Conservation (phyloP, 2,329 filamentous ascomycete species). For the Pestalotiopsis sp. region DNA sequence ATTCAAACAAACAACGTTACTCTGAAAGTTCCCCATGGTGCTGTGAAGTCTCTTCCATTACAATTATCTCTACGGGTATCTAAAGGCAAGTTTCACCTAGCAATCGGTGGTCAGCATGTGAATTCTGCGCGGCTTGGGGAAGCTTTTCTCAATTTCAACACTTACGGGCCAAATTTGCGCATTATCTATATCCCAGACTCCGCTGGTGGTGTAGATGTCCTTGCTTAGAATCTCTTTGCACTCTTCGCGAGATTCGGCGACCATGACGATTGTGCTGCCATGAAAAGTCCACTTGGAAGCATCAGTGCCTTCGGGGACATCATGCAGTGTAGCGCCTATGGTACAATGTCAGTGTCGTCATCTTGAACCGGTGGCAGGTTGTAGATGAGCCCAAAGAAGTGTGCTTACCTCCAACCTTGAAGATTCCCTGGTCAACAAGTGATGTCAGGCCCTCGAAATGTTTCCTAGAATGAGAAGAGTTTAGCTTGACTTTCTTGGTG, state of each 20-base stretch:
- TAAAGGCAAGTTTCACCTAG: conserved; percentile 45
- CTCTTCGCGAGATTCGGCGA: conserved; percentile 71
- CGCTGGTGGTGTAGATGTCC: conserved; percentile 72
- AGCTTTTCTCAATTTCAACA: not conserved
- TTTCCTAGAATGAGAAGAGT: conserved; percentile 21
- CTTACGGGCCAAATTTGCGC: conserved; percentile 54
- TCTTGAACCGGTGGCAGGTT: conserved; percentile 10
- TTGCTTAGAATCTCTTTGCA: conserved; percentile 66
- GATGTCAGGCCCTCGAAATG: conserved; percentile 63
- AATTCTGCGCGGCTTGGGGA: not conserved
- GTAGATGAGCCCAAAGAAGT: not conserved
- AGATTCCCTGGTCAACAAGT: conserved; percentile 54
- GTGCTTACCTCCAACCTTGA: conserved; percentile 66
- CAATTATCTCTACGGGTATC: conserved; percentile 26
- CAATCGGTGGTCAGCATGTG: not conserved
- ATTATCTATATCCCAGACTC: conserved; percentile 81
- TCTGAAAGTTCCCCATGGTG: no score
- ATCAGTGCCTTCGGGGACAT: conserved; percentile 64
- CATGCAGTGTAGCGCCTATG: conserved; percentile 66
- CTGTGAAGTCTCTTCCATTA: no score
- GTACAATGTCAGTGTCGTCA: not conserved
- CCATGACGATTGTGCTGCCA: conserved; percentile 71
- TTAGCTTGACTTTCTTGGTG: not conserved
- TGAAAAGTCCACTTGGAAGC: conserved; percentile 66
- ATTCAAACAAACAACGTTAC: conserved; percentile 14